Percentiles rank a stretch among this genome's conserved stretches.
Conservation (phyloP, 768 basidiomycete genomes). For the Mycena belliarum region DNA sequence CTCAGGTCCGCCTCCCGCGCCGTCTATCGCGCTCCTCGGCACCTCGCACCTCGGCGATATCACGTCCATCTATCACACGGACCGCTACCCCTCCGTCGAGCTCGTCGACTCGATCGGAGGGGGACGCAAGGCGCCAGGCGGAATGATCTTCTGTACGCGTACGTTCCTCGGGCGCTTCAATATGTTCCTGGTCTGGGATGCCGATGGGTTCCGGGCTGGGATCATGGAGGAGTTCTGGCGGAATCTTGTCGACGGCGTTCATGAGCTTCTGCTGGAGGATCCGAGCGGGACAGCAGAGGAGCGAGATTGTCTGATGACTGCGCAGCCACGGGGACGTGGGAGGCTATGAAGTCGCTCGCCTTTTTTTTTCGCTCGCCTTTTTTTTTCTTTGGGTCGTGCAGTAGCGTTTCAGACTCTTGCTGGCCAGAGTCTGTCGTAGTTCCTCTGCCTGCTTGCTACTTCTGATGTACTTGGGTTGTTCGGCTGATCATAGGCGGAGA, state of each 20-base stretch:
- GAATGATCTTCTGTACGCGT: constrained; percentile 1
- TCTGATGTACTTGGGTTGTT: no score
- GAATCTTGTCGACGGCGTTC: constrained; percentile 8
- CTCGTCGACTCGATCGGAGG: constrained; percentile 6
- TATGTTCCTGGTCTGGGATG: constrained; percentile 8
- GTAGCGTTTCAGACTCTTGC: no score
- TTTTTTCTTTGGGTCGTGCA: no score
- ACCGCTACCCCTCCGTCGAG: constrained; percentile 8
- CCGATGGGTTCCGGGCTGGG: neutral
- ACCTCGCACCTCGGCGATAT: constrained; percentile 9
- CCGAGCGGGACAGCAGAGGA: neutral
- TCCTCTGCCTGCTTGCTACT: no score
- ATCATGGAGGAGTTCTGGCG: constrained; percentile 17
- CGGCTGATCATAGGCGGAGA: no score
- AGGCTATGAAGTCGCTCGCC: neutral
- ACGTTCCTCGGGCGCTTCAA: neutral
- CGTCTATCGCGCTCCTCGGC: constrained; percentile 12
- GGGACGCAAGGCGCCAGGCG: constrained; percentile 9
- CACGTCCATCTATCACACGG: neutral
- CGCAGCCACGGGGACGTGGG: neutral
- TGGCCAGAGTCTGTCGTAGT: no score
- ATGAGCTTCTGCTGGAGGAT: neutral
- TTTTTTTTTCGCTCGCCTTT: no score
- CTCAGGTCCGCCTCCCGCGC: neutral
- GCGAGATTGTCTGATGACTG: neutral